These are phyloP conservation scores for Neostapfia colusana DNA, from an alignment of 176 grass and related monocot genomes.

Conservation along the genomic window DNA sequence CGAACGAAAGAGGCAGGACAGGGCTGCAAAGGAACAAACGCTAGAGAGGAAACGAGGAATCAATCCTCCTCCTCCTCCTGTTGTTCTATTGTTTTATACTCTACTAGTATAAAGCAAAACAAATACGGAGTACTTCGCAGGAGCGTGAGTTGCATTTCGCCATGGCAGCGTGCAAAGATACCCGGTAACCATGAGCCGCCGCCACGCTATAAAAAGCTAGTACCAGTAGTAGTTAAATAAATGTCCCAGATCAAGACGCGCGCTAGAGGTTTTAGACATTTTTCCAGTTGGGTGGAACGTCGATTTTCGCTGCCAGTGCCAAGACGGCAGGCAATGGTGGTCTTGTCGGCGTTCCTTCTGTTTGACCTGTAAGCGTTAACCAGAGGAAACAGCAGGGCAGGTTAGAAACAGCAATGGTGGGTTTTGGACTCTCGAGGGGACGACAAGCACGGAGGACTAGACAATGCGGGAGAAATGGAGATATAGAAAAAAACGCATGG, in stretches of 20 bases:
- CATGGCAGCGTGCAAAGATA: conserved; percentile 47
- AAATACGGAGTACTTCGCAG: too few relatives aligned
- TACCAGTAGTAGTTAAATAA: neutral
- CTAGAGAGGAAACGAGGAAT: conserved; percentile 29
- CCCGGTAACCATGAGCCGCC: conserved; percentile 34
- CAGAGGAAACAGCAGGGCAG: too few relatives aligned
- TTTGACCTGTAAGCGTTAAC: neutral
- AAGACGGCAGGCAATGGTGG: conserved; percentile 10
- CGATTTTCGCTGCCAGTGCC: neutral
- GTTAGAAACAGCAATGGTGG: conserved; percentile 5
- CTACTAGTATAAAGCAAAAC: neutral
- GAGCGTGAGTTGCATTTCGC: conserved; percentile 13
- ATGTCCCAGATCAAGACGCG: too few relatives aligned
- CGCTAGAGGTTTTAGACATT: too few relatives aligned
- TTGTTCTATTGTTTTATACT: neutral
- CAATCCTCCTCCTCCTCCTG: neutral
- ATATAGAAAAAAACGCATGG: neutral
- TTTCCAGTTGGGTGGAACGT: neutral
- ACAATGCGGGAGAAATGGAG: neutral
- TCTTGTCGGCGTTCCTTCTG: neutral
- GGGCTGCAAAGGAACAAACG: conserved; percentile 33
- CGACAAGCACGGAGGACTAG: conserved; percentile 11
- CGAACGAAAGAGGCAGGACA: conserved; percentile 10
- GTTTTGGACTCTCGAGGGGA: conserved; percentile 33
- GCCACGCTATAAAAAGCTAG: neutral